Percentiles rank a stretch among this genome's conserved stretches.
Evolutionary conservation across 345 rosid species (phyloP).

Genomic region (Linum trigynum): DNA sequence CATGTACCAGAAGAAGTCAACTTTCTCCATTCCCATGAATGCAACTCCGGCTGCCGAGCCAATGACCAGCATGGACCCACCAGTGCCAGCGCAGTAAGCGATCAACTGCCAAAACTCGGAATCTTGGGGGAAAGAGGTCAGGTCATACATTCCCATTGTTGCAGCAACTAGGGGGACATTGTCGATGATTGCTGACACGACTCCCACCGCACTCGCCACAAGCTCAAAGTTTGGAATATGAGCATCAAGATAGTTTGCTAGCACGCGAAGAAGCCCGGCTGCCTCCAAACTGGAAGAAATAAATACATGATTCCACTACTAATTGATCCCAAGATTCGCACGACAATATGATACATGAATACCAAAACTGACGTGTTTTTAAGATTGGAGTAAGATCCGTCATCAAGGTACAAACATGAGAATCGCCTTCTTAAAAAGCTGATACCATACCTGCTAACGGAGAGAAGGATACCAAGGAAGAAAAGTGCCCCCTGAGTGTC

Average conservation of each 20-base stretch:
- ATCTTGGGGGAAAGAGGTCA: slow-evolving; percentile 71
- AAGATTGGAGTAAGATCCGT: too few relatives aligned
- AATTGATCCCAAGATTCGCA: too few relatives aligned
- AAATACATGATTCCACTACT: not conserved
- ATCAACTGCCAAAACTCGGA: slow-evolving; percentile 89
- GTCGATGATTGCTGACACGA: slow-evolving; percentile 82
- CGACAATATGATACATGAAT: too few relatives aligned
- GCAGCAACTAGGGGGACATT: slow-evolving; percentile 94
- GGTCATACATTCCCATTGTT: slow-evolving; percentile 95
- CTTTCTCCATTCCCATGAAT: slow-evolving; percentile 94
- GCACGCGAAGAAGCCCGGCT: slow-evolving; percentile 78
- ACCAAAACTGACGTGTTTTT: too few relatives aligned
- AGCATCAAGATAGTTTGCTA: slow-evolving; percentile 89
- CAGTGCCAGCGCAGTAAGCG: slow-evolving; percentile 93
- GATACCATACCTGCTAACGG: slow-evolving; percentile 65
- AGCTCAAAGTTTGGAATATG: slow-evolving; percentile 66
- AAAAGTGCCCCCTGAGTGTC: slow-evolving; percentile 91
- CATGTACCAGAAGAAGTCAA: slow-evolving; percentile 93
- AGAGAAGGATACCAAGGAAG: slow-evolving; percentile 89
- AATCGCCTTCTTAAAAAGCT: not conserved
- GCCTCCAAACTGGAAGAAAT: slow-evolving; percentile 59
- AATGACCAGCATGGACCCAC: slow-evolving; percentile 86
- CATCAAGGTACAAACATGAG: too few relatives aligned
- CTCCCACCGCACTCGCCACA: slow-evolving; percentile 72
- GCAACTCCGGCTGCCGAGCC: slow-evolving; percentile 99